phyloP scores from a whole-genome alignment of 768 basidiomycete species.

The Vararia minispora region DNA sequence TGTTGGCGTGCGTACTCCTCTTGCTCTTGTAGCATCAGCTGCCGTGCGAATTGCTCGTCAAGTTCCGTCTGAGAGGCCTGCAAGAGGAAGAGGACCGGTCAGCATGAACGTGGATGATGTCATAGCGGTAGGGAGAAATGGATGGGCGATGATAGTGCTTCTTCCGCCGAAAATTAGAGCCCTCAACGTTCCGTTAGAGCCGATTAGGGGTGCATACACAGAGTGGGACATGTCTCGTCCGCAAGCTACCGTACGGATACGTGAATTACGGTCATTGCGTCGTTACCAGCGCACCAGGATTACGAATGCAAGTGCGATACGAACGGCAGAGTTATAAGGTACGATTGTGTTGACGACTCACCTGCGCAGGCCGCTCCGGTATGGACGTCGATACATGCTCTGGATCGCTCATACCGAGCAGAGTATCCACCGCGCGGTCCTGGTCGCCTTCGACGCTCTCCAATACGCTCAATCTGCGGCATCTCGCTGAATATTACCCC shows the following conservation, averaged over 20 bases:
- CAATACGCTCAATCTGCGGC: conserved; percentile 31
- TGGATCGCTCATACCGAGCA: conserved; percentile 83
- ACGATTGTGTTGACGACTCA: conserved; percentile 9
- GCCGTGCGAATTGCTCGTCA: conserved; percentile 71
- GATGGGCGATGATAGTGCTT: too few species aligned
- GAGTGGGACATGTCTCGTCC: too few species aligned
- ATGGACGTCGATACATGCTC: conserved; percentile 40
- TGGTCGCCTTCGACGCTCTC: conserved; percentile 62
- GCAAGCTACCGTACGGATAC: too few species aligned
- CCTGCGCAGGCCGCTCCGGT: conserved; percentile 17
- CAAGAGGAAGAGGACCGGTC: conserved; percentile 4
- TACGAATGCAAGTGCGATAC: background rate
- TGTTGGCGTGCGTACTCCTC: conserved; percentile 16
- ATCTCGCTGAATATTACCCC: background rate
- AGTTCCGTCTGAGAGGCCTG: conserved; percentile 51
- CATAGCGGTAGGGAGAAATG: too few species aligned
- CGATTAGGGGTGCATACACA: too few species aligned
- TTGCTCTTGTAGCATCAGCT: conserved; percentile 50
- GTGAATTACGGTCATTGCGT: too few species aligned
- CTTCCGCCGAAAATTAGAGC: too few species aligned
- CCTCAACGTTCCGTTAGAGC: too few species aligned
- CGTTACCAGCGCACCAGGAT: too few species aligned
- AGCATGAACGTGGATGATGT: too few species aligned
- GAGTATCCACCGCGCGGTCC: conserved; percentile 62
- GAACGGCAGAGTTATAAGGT: too few species aligned